Conservation (phyloP, 202 grass and related monocot genomes). For the Tripidium arundinaceum region DNA sequence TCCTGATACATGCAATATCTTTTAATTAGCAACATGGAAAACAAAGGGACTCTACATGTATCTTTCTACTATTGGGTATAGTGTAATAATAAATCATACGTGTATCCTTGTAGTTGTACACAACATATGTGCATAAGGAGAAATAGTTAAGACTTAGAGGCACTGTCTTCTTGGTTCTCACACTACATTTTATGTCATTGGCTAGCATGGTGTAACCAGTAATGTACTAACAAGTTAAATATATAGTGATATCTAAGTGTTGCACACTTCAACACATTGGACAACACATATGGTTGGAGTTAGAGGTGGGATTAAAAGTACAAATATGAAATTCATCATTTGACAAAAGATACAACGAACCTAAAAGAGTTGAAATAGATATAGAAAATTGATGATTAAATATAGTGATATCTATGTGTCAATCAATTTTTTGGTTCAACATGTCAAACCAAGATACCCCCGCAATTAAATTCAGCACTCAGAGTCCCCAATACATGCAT, state of each 20-base stretch:
- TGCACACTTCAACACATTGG: background rate
- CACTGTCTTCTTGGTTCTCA: background rate
- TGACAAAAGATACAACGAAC: too few species aligned
- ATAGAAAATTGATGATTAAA: background rate
- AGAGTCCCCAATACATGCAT: background rate
- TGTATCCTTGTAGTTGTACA: background rate
- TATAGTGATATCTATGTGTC: background rate
- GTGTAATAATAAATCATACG: background rate
- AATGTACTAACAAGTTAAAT: background rate
- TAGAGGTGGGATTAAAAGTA: background rate
- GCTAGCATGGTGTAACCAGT: background rate
- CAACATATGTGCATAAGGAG: background rate
- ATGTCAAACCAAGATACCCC: background rate
- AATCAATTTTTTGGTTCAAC: background rate
- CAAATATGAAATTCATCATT: background rate
- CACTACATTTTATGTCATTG: background rate
- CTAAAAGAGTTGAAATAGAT: background rate
- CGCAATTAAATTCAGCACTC: background rate
- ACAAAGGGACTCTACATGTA: background rate
- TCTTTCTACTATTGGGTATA: background rate
- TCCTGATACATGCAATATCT: background rate
- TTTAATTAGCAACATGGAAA: background rate
- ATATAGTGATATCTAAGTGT: background rate
- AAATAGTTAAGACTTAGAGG: background rate
- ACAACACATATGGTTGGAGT: background rate